Evolutionary conservation across 1,284 basidiomycete species (phyloP).

Genomic region (Peniophora sp.): DNA sequence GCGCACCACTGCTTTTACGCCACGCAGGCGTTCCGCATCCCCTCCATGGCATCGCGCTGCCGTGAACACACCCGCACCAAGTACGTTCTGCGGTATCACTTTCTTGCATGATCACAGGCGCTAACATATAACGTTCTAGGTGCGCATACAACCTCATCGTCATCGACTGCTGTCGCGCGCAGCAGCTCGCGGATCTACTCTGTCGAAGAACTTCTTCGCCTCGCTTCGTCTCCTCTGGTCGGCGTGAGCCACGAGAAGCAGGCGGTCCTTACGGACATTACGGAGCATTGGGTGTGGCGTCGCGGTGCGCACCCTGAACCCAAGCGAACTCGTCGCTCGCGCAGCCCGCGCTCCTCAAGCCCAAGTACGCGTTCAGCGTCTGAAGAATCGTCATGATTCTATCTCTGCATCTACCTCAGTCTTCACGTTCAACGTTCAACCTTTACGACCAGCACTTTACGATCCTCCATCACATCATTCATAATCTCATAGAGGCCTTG

Average conservation of each 20-base stretch:
- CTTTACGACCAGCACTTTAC: no score
- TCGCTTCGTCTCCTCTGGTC: constrained; percentile 11
- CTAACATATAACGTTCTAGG: background rate
- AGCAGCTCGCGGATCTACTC: constrained; percentile 7
- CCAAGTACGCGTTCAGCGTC: no score
- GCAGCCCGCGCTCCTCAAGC: background rate
- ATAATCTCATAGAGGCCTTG: no score
- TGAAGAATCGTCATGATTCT: no score
- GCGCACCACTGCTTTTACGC: constrained; percentile 4
- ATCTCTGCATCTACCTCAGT: no score
- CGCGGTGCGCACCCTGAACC: constrained; percentile 4
- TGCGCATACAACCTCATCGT: background rate
- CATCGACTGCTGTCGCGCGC: background rate
- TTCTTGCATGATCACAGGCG: background rate
- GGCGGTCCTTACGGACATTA: constrained; percentile 8
- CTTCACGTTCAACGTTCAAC: no score
- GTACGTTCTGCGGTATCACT: background rate
- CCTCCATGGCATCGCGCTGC: background rate
- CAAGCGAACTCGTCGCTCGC: background rate
- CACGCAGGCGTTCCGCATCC: constrained; percentile 1
- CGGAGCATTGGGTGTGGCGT: constrained; percentile 13
- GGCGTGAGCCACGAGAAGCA: constrained; percentile 7
- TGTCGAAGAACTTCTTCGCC: constrained; percentile 8
- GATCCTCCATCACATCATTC: no score
- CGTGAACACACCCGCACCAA: background rate